These are phyloP conservation scores for Grammothele lineata DNA, from an alignment of 768 basidiomycete species.

Conservation along the genomic window DNA sequence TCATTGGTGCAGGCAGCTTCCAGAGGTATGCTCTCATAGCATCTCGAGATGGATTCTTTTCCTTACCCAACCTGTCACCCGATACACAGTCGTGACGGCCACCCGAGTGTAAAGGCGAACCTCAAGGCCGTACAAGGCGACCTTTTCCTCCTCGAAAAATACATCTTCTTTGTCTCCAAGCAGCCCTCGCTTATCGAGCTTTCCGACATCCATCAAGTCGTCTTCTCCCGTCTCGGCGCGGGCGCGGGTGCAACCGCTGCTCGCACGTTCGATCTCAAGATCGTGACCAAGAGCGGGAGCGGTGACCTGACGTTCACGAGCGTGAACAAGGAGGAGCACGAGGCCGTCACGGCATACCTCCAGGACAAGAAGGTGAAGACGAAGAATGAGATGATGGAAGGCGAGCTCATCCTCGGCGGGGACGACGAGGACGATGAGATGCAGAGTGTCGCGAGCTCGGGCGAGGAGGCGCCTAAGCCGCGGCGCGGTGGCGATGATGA, in stretches of 20 bases:
- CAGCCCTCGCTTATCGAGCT: slow-evolving; percentile 89
- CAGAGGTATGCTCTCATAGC: slow-evolving; percentile 55
- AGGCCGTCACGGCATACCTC: slow-evolving; percentile 78
- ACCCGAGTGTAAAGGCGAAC: slow-evolving; percentile 96
- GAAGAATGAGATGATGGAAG: slow-evolving; percentile 95
- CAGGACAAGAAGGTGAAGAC: slow-evolving; percentile 88
- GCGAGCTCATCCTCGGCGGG: slow-evolving; percentile 66
- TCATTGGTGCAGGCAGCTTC: slow-evolving; percentile 83
- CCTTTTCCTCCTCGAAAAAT: slow-evolving; percentile 97
- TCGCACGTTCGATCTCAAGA: slow-evolving; percentile 90
- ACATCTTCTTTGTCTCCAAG: slow-evolving; percentile 96
- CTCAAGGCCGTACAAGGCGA: slow-evolving; percentile 96
- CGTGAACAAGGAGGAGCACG: slow-evolving; percentile 94
- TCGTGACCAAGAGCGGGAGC: slow-evolving; percentile 78
- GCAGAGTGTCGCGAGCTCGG: slow-evolving; percentile 75
- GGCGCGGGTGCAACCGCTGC: slow-evolving; percentile 79
- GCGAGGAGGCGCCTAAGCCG: slow-evolving; percentile 51
- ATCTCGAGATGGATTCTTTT: too few species aligned
- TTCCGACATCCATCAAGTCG: slow-evolving; percentile 81
- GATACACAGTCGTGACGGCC: slow-evolving; percentile 75
- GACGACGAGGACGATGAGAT: slow-evolving; percentile 79
- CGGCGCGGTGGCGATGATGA: slow-evolving; percentile 63
- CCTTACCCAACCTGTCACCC: too few species aligned
- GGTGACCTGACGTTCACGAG: slow-evolving; percentile 83
- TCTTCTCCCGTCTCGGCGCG: slow-evolving; percentile 91